A percentile compares a stretch with the other conserved stretches of the same genome.
phyloP scores from a whole-genome alignment of 192 early-diverging fungal species.

The Coemansia sp. region DNA sequence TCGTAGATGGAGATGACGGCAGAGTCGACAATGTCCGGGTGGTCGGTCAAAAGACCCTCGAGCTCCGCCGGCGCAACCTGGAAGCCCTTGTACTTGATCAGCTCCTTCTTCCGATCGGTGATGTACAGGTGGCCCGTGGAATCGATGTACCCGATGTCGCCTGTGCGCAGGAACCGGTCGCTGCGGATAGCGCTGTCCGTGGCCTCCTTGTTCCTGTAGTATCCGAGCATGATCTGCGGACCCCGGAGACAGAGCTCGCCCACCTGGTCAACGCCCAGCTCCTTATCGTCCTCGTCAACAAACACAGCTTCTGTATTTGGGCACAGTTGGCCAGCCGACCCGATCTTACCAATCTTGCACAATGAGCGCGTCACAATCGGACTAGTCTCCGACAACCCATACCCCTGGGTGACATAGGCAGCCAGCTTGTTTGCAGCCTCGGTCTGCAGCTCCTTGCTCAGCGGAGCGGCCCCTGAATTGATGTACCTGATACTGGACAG shows the following conservation, averaged over 20 bases:
- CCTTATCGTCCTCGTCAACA: conserved; percentile 69
- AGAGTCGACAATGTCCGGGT: conserved; percentile 67
- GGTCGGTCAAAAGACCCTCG: conserved; percentile 70
- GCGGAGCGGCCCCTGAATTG: conserved; percentile 79
- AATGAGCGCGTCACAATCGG: conserved; percentile 39
- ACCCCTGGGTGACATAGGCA: conserved; percentile 58
- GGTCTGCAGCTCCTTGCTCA: conserved; percentile 64
- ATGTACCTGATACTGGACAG: conserved; percentile 64
- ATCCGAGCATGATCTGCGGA: conserved; percentile 86
- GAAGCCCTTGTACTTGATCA: conserved; percentile 92
- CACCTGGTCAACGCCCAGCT: conserved; percentile 58
- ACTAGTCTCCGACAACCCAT: conserved; percentile 66
- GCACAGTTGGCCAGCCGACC: conserved; percentile 70
- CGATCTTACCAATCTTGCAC: conserved; percentile 23
- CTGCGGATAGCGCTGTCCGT: conserved; percentile 68
- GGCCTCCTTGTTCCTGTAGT: conserved; percentile 77
- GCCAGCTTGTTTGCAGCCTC: conserved; percentile 53
- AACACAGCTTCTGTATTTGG: conserved; percentile 74
- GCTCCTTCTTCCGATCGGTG: conserved; percentile 82
- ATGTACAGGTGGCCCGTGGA: conserved; percentile 61
- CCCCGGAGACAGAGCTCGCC: conserved; percentile 88
- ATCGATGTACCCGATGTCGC: conserved; percentile 78
- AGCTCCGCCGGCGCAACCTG: conserved; percentile 85
- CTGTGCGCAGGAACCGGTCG: conserved; percentile 82
- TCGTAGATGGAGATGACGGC: conserved; percentile 69